Conservation (phyloP, 176 grass and related monocot genomes). For the Themeda triandra region DNA sequence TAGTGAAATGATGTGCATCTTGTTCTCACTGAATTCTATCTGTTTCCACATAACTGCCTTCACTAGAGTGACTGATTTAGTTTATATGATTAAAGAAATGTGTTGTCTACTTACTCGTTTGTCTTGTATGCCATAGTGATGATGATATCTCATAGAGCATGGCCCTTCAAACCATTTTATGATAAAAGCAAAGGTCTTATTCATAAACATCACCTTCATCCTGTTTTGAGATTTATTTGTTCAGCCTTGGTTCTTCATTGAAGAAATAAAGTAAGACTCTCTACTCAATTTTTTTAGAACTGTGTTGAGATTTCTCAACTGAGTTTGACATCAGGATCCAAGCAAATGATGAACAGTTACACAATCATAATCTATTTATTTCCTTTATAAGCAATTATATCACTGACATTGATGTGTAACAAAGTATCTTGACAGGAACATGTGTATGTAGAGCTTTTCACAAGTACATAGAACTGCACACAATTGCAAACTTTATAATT, state of each 20-base stretch:
- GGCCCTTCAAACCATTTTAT: slow-evolving; percentile 21
- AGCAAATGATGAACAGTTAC: slow-evolving; percentile 18
- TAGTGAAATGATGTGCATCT: slow-evolving; percentile 19
- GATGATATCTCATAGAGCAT: slow-evolving; percentile 16
- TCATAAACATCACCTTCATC: slow-evolving; percentile 40
- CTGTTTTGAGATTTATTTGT: slow-evolving; percentile 27
- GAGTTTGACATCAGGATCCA: not conserved
- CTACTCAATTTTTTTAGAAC: not conserved
- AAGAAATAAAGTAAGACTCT: not conserved
- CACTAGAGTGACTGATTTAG: not conserved
- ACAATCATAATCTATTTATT: slow-evolving; percentile 51
- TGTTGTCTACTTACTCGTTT: slow-evolving; percentile 26
- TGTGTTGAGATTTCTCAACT: slow-evolving; percentile 14
- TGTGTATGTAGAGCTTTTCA: slow-evolving; percentile 46
- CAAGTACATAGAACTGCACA: slow-evolving; percentile 66
- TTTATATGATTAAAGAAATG: slow-evolving; percentile 15
- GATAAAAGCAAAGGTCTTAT: not conserved
- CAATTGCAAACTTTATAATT: slow-evolving; percentile 46
- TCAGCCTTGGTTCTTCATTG: not conserved
- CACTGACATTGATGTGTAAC: slow-evolving; percentile 48
- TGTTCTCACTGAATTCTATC: slow-evolving; percentile 3
- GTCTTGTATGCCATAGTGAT: slow-evolving; percentile 18
- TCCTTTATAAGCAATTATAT: slow-evolving; percentile 41
- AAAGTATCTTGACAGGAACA: slow-evolving; percentile 41
- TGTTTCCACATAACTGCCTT: not conserved